These are phyloP conservation scores for Dryas octopetala DNA, from an alignment of 306 rosid genomes.

Conservation along the genomic window DNA sequence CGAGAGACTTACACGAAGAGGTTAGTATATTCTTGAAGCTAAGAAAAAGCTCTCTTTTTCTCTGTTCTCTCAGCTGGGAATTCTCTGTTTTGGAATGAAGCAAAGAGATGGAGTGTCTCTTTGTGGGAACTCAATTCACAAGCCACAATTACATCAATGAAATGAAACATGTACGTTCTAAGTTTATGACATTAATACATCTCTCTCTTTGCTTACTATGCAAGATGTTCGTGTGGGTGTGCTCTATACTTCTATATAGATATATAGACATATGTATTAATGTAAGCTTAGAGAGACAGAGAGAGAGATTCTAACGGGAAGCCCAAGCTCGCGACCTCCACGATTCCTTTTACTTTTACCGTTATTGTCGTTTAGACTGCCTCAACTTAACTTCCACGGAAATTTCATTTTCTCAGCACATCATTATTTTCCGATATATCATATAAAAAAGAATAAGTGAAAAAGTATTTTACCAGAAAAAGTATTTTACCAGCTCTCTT, in stretches of 20 bases:
- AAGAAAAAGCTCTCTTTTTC: conserved; percentile 43
- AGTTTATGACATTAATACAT: conserved; percentile 12
- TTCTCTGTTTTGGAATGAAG: conserved; percentile 53
- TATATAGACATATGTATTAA: not conserved
- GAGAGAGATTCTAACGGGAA: conserved; percentile 20
- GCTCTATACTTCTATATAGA: not conserved
- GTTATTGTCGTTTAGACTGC: conserved; percentile 21
- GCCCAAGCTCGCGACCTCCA: conserved; percentile 16
- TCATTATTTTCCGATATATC: not conserved
- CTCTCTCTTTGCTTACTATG: conserved; percentile 3
- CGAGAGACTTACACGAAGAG: conserved; percentile 67
- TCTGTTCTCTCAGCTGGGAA: conserved; percentile 16
- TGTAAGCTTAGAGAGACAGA: conserved; percentile 8
- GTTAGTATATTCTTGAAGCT: conserved; percentile 60
- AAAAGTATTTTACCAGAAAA: too few species aligned
- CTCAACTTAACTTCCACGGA: not conserved
- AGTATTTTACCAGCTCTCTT: too few species aligned
- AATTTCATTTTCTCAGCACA: not conserved
- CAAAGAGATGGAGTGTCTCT: conserved; percentile 62
- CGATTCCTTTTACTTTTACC: conserved; percentile 24
- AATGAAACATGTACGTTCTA: not conserved
- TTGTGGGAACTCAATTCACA: conserved; percentile 29
- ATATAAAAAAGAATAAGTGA: too few species aligned
- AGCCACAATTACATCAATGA: conserved; percentile 6
- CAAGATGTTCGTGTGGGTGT: conserved; percentile 15